Base-by-base conservation (phyloP, 192 early-diverging fungal genomes). In the Paraglomus occultum region DNA sequence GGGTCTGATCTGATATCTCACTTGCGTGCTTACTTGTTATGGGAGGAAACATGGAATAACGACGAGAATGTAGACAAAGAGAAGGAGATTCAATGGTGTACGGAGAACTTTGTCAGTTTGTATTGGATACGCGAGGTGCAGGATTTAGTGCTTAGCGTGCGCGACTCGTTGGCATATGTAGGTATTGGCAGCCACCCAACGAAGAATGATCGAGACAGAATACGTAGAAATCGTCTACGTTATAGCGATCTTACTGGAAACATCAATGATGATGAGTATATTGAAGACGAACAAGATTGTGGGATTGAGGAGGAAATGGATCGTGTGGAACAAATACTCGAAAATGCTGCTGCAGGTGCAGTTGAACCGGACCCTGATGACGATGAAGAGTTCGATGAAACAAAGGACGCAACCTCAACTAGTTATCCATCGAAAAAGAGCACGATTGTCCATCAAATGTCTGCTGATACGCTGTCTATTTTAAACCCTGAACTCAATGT, bases 81-180 rank as follows among this genome's bases (percentile, higher is more conserved):
- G n/a, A 46, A 42, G 12, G 73, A 74, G 47, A 8, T 52, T 40
- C 18, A 70, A 15, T 75, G 73, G 73, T 75, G 73, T 58, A 71
- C 73, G 46, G 48, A 74, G 7, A 54, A 75, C 20, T 66, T 65
- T 55, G 22, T 75, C 17, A 73, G 70, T 54, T 57, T 75, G 46
- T 75, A 66, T 73, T 75, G 73, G 73, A 60, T 75, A 15, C 62
- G 73, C 6, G 73, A 75, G 40, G 64, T 75, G 53, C 71, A 75
- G 45, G 73, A 75, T 22, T 44, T 75, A 23, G 59, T 62, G 1
- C 51, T 73, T n/a, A 53, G 58, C 31, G 18, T 75, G 4, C 45
- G 59, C 42, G 61, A 75, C 18, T 60, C 73, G 11, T 59, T 75
- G 17, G n/a, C 73, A 42, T 50, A 63, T 44, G 60, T 50, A 47